Percentiles rank a stretch among this genome's conserved stretches.
phyloP scores from a whole-genome alignment of 441 rosid genomes.

The Rhodomyrtus psidioides region DNA sequence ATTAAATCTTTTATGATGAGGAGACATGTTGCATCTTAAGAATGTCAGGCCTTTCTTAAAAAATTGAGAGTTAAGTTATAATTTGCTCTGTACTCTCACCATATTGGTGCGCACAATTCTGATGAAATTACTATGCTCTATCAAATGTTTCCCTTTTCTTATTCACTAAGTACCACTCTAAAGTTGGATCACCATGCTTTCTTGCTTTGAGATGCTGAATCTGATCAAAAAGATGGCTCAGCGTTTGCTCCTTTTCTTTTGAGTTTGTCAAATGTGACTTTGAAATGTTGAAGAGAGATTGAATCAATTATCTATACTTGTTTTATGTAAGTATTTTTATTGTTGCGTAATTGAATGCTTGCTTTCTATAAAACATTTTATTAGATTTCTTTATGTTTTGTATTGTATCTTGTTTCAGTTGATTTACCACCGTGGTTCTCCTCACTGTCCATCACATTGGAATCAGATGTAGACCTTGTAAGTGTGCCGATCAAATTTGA shows the following conservation, averaged over 20 bases:
- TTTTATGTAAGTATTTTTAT: not conserved
- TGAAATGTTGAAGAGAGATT: not conserved
- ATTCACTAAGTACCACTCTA: not conserved
- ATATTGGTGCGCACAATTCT: not conserved
- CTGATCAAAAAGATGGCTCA: not conserved
- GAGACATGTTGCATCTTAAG: not conserved
- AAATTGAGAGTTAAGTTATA: not conserved
- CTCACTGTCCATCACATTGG: constrained; percentile 56
- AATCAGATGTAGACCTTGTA: constrained; percentile 77
- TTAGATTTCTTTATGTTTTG: not conserved
- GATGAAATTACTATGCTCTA: not conserved
- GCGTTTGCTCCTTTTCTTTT: not conserved
- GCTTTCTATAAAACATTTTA: not conserved
- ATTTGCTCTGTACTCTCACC: not conserved
- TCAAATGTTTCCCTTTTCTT: not conserved
- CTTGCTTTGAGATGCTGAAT: not conserved
- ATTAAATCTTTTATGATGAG: not conserved
- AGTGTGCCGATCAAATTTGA: constrained; percentile 23
- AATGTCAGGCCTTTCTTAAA: not conserved
- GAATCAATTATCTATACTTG: not conserved
- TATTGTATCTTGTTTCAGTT: constrained; percentile 31
- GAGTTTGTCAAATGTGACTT: not conserved
- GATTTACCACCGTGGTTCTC: constrained; percentile 95
- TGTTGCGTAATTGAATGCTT: not conserved
- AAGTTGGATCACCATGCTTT: not conserved